phyloP scores from a whole-genome alignment of 768 basidiomycete species.

The Gymnopilus junonius region DNA sequence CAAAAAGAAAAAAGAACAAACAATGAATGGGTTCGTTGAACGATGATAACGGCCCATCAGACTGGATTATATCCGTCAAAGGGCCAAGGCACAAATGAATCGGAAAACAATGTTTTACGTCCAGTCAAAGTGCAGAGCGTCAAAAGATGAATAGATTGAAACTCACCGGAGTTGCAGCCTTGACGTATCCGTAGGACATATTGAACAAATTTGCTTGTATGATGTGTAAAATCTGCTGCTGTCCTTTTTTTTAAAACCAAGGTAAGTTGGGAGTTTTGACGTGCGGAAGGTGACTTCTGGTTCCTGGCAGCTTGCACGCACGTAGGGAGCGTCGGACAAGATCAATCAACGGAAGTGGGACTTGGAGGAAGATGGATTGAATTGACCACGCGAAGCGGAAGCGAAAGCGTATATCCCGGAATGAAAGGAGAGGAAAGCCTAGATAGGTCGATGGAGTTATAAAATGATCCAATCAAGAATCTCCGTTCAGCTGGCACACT shows the following conservation, averaged over 20 bases:
- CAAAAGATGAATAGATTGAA: constrained; percentile 1
- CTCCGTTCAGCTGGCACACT: background rate
- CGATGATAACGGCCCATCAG: background rate
- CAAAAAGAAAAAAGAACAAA: background rate
- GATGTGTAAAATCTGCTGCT: constrained; percentile 17
- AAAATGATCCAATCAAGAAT: constrained; percentile 21
- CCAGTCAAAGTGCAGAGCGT: constrained; percentile 5
- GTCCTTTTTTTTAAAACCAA: constrained; percentile 14
- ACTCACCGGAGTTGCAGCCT: constrained; percentile 39
- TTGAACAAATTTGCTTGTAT: background rate
- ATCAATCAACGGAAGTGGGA: constrained; percentile 18
- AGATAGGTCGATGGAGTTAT: constrained; percentile 11
- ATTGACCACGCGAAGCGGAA: constrained; percentile 5
- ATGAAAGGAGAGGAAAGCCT: constrained; percentile 11
- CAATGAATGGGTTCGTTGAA: no score
- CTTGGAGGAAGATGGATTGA: constrained; percentile 9
- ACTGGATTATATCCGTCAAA: background rate
- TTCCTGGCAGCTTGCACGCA: constrained; percentile 18
- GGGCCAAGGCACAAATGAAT: background rate
- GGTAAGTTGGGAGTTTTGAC: constrained; percentile 14
- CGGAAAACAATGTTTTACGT: background rate
- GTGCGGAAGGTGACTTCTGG: constrained; percentile 10
- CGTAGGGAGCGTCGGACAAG: constrained; percentile 11
- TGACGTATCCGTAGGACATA: constrained; percentile 27
- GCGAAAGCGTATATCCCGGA: constrained; percentile 12